Conservation (phyloP, 768 basidiomycete genomes). For the Rhizopogon roseolus region DNA sequence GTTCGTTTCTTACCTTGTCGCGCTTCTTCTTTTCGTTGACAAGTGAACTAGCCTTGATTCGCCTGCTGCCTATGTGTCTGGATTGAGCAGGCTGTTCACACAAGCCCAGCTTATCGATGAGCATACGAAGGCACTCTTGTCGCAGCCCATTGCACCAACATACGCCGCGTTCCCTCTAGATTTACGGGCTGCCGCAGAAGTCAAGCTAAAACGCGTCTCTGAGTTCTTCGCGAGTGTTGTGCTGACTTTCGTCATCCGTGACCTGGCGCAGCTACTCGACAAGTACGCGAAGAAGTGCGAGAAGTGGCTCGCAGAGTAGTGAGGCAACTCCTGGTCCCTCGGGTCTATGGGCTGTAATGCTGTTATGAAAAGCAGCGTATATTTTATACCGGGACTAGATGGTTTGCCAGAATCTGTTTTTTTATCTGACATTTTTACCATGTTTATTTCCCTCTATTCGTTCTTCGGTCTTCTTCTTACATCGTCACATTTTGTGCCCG, state of each 20-base stretch:
- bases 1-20: conserved; percentile 37
- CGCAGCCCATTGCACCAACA: conserved; percentile 62
- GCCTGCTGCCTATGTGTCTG: conserved; percentile 77
- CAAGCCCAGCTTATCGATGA: conserved; percentile 82
- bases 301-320: conserved; percentile 81
- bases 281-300: conserved; percentile 94
- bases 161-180: conserved; percentile 70
- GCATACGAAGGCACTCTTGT: conserved; percentile 70
- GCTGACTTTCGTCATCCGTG: conserved; percentile 84
- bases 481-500: conserved; percentile 8
- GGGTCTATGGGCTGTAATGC: conserved; percentile 17
- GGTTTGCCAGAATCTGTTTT: conserved; percentile 20
- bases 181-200: conserved; percentile 59
- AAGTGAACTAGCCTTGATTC: conserved; percentile 68
- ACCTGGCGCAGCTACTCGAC: conserved; percentile 81
- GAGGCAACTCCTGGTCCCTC: conserved; percentile 19
- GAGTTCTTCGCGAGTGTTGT: conserved; percentile 91
- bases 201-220: conserved; percentile 75
- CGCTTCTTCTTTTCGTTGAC: conserved; percentile 8
- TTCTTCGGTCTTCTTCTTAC: conserved; percentile 9
- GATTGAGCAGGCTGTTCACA: conserved; percentile 66
- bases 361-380: conserved; percentile 23
- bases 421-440: conserved; percentile 17
- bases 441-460: conserved; percentile 7
- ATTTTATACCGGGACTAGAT: conserved; percentile 31